Evolutionary conservation across 805 yeast species (phyloP).

Genomic region (Metschnikowia dekortorum): DNA sequence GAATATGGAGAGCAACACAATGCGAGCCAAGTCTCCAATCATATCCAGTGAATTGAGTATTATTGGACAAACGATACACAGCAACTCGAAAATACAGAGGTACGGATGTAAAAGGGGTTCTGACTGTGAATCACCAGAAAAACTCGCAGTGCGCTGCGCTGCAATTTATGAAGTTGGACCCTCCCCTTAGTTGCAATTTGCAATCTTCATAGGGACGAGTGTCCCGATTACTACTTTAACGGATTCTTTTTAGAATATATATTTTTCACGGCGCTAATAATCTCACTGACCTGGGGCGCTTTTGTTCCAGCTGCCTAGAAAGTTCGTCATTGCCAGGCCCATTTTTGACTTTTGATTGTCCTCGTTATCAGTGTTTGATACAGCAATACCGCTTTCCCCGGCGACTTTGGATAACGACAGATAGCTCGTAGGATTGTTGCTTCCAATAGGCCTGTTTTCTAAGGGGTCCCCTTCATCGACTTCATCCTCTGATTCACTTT

Average conservation of each 20-base stretch:
- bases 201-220: not conserved
- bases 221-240: not conserved
- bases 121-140: not conserved
- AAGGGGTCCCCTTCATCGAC: constrained; percentile 18
- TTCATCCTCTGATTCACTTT: constrained; percentile 33
- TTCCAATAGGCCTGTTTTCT: constrained; percentile 4
- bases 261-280: not conserved
- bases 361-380: constrained; percentile 21
- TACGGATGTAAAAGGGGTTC: not conserved
- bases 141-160: not conserved
- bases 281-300: constrained; percentile 4
- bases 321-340: constrained; percentile 31
- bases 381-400: constrained; percentile 36
- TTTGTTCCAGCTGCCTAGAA: constrained; percentile 19
- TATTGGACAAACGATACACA: not conserved
- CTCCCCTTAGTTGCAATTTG: no score
- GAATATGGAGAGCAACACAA: constrained; percentile 4
- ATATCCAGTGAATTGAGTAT: not conserved
- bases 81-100: not conserved
- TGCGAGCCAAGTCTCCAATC: constrained; percentile 1
- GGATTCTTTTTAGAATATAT: constrained; percentile 1
- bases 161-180: no score
- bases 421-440: constrained; percentile 28
- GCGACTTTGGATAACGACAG: constrained; percentile 51
- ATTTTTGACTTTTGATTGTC: constrained; percentile 14